Conservation (phyloP, 148 eudicot genomes). For the Selenicereus undatus region DNA sequence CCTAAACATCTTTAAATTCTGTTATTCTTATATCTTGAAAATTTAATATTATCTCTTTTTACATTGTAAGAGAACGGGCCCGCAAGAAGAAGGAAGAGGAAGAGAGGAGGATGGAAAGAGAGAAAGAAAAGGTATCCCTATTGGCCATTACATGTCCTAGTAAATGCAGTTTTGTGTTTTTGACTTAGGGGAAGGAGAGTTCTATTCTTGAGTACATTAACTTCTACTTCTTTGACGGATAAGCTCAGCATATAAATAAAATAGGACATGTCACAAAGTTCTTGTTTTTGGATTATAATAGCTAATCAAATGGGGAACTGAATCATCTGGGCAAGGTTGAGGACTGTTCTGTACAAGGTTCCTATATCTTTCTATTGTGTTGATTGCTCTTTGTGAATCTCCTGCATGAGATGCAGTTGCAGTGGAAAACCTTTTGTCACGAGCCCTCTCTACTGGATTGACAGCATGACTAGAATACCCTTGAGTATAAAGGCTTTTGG, state of each 20-base stretch:
- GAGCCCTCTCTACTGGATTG: background rate
- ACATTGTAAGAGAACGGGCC: conserved; percentile 68
- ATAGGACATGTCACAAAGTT: too few species aligned
- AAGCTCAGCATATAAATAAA: too few species aligned
- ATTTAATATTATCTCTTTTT: background rate
- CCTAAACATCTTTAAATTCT: background rate
- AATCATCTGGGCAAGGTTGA: too few species aligned
- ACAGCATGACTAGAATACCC: background rate
- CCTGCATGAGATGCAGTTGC: background rate
- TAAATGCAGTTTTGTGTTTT: background rate
- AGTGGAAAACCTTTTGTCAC: background rate
- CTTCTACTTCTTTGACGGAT: too few species aligned
- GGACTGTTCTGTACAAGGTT: too few species aligned
- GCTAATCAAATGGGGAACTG: too few species aligned
- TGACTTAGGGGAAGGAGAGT: background rate
- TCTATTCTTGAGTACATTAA: too few species aligned
- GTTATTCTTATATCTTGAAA: background rate
- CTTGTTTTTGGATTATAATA: too few species aligned
- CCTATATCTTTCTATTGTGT: too few species aligned
- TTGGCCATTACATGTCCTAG: background rate
- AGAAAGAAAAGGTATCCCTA: conserved; percentile 77
- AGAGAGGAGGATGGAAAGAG: conserved; percentile 84
- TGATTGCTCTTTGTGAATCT: background rate
- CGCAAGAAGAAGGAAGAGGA: conserved; percentile 99
- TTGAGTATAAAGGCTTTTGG: background rate